Evolutionary conservation across 108 stramenopile genomes (phyloP), one percentile per base, ranked within the genome.

Genomic region (Skeletonema potamos): DNA sequence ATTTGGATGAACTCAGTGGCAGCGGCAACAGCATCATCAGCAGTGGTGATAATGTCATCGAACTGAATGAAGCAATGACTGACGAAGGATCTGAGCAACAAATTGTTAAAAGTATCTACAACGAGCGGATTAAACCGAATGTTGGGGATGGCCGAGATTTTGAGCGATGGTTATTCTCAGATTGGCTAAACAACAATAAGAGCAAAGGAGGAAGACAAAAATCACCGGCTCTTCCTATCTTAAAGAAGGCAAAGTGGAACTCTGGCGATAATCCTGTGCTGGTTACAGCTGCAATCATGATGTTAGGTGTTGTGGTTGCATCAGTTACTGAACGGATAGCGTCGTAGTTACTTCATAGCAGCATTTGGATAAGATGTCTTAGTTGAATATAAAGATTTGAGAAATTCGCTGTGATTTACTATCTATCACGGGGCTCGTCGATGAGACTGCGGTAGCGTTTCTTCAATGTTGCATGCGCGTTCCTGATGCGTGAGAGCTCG

Each of bases 171-270:
- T 44, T 94, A 6, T 90, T 94, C 56, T 73, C 87, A 1, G 93
- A 94, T 73, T 94, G 93, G 93, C 75, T 94, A 18, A 61, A 77
- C 57, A 81, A 70, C 32, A 41, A 60, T 10, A 64, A 79, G 32
- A 72, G 76, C 17, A 84, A 73, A 70, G 76, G 74, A 43, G 89
- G 89, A 17, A 77, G 84, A 6, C 84, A 89, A 61, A 94, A 94
- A 54, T 87, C 88, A 73, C 89, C 89, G 8, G 93, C 93, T 3
- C 41, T 94, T 4, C 92, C 92, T 0, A 83, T 91, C 6, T 57
- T 94, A 36, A 91, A 87, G 64, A 60, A 87, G 30, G 93, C 93
- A 7, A 94, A 94, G 72, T 94, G 93, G 90, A 94, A 94, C 61
- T 89, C 88, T 17, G 93, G 93, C 1, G 93, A 94, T 62, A 94